Percentiles rank a stretch among this genome's conserved stretches.
Evolutionary conservation across 192 early-diverging fungal species (phyloP).

Genomic region (Dispira parvispora): DNA sequence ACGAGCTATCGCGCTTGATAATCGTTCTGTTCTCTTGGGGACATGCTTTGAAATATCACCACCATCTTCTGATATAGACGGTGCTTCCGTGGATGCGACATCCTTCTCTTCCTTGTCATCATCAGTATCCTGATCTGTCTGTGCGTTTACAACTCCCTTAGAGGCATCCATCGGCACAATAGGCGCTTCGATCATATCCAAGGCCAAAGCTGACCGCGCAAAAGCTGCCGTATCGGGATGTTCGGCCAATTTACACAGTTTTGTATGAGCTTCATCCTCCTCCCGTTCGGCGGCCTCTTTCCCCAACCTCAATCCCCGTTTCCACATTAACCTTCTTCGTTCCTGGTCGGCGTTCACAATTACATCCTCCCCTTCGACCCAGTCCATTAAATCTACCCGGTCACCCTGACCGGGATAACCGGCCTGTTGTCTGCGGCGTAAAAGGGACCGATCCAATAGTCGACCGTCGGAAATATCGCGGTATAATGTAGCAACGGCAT

Average conservation of each 20-base stretch:
- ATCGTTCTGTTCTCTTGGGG: background rate
- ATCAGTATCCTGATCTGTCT: background rate
- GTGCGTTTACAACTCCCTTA: background rate
- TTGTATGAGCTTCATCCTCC: background rate
- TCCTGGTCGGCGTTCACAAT: conserved; percentile 7
- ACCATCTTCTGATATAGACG: background rate
- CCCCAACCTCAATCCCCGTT: conserved; percentile 4
- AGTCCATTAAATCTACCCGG: background rate
- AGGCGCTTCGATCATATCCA: background rate
- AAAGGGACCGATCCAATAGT: background rate
- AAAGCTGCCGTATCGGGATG: conserved; percentile 32
- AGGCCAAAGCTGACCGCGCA: conserved; percentile 20
- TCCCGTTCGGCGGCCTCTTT: background rate
- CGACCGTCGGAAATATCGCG: conserved; percentile 23
- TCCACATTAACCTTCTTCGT: conserved; percentile 9
- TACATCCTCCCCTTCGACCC: background rate
- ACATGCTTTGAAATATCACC: background rate
- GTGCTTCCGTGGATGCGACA: background rate
- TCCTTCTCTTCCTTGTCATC: too few relatives aligned
- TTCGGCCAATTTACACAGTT: conserved; percentile 14
- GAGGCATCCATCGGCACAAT: background rate
- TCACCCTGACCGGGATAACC: background rate
- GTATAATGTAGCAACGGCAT: conserved; percentile 18
- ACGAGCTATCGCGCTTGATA: background rate
- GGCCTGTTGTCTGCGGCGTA: background rate